These are phyloP conservation scores for Neonectria neomacrospora DNA, from an alignment of 2,329 filamentous ascomycete genomes.

Conservation along the genomic window DNA sequence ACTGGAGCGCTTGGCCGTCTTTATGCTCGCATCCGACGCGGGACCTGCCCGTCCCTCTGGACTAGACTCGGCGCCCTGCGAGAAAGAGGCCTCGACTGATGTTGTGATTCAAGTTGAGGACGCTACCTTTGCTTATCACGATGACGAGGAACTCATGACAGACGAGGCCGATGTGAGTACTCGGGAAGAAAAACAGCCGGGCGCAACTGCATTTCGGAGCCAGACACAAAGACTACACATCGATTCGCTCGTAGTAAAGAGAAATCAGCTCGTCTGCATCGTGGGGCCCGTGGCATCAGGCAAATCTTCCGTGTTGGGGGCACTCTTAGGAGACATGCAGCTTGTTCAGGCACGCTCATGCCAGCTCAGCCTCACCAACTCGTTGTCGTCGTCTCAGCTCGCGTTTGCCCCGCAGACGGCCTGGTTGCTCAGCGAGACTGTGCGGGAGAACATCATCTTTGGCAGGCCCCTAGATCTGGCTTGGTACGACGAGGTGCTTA, in stretches of 20 bases:
- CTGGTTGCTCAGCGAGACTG: slow-evolving; percentile 39
- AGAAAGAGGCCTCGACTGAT: neutral
- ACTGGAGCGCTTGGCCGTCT: slow-evolving; percentile 36
- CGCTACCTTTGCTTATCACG: neutral
- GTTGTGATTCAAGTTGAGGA: neutral
- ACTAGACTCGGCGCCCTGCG: neutral
- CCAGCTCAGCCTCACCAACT: neutral
- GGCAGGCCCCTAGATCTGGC: slow-evolving; percentile 61
- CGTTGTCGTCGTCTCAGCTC: neutral
- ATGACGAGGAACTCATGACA: neutral
- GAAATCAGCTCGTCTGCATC: neutral
- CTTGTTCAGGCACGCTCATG: neutral
- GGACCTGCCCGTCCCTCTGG: neutral
- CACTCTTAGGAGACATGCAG: neutral
- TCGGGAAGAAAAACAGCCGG: neutral
- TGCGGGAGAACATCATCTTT: slow-evolving; percentile 71
- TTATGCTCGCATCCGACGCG: slow-evolving; percentile 31
- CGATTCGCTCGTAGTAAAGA: neutral
- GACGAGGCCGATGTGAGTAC: neutral
- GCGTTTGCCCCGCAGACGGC: slow-evolving; percentile 23
- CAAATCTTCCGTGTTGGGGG: neutral
- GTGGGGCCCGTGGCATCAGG: neutral
- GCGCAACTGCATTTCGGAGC: neutral
- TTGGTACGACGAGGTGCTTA: neutral
- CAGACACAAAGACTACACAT: neutral